Base-by-base conservation (phyloP, 192 early-diverging fungal genomes). In the Irineochytrium annulatum region DNA sequence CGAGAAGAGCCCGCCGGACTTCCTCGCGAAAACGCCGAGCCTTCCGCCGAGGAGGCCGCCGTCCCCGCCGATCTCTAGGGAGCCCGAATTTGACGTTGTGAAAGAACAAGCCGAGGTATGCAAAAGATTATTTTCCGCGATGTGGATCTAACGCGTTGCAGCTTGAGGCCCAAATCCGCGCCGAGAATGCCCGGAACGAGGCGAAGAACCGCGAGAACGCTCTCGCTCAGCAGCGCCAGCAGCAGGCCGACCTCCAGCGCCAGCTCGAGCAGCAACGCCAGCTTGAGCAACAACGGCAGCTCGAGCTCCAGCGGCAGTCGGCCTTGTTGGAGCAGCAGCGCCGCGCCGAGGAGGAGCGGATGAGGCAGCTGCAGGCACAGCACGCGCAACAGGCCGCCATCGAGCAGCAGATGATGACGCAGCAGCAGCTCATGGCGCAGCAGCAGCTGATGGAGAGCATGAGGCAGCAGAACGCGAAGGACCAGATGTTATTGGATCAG, bases 401-500 rank as follows among this genome's bases (percentile, higher is more conserved):
- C 30, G 45, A 59, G 45, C 27, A 64, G 44, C 34, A 70, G 32
- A 44, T 68, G 53, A 65, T 93, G 57, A 67, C 93, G 41, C 87
- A 91, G 57, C 82, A 85, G 66, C 88, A 96, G 74, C 67, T 98
- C 14, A 77, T 43, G n/a, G 8, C n/a, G 37, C 81, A 86, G 19
- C 95, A 89, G 68, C 61, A 79, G 27, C 57, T 63, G 6, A 95
- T 94, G 92, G 75, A 94, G 26, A 76, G 82, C 60, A 78, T 83
- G 44, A 76, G 86, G 26, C 83, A 85, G 20, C 90, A 93, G 65
- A 78, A 88, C 60, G 87, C 89, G 59, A 80, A 89, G 35, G 91
- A 95, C 67, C 85, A 89, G 60, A 62, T 46, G 34, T 39, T 6
- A 27, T 34, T 37, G 43, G 48, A n/a, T 28, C 92, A 94, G 72